Base-by-base conservation (phyloP, 208 protist genomes). In the Plasmodiophora brassicae region DNA sequence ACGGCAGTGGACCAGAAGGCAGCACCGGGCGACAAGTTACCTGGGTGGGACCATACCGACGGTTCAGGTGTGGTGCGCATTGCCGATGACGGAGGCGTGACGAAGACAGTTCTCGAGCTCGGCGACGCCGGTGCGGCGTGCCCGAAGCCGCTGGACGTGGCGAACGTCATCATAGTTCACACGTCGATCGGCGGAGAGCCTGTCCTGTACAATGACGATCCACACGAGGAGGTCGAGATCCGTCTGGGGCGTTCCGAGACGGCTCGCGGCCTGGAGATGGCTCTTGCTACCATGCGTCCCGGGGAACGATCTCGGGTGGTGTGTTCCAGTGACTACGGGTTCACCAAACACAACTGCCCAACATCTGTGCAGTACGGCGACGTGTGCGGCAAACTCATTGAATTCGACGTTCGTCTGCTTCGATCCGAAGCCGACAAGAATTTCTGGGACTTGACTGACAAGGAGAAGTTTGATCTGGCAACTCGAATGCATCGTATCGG, bases 201-300 rank as follows among this genome's bases (percentile, higher is more conserved):
- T n/a, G n/a, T n/a, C n/a, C n/a, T n/a, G n/a, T n/a, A n/a, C n/a
- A n/a, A n/a, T n/a, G n/a, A n/a, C n/a, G n/a, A n/a, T 5, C 5
- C 65, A 38, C 14, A 36, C 65, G 65, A 78, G n/a, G 65, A 78
- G 41, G 65, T 78, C 32, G 65, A 78, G 5, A 44, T 78, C n/a
- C 41, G 65, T 78, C 41, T 78, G n/a, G 65, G 65, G n/a, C 65
- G 65, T 8, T 5, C 65, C 10, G 65, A 78, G n/a, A 78, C 65
- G 20, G 65, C 65, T 32, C 5, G 65, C 32, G 65, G 65, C 14
- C 65, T 78, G 14, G 65, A 78, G n/a, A 78, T 78, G n/a, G 5
- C 14, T 32, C n/a, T 78, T n/a, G 65, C 14, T 78, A 78, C 65
- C 14, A 78, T 78, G 65, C 32, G 41, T 44, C 5, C n/a, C 41